phyloP scores from a whole-genome alignment of 768 basidiomycete genomes.

The Tricholoma furcatifolium region DNA sequence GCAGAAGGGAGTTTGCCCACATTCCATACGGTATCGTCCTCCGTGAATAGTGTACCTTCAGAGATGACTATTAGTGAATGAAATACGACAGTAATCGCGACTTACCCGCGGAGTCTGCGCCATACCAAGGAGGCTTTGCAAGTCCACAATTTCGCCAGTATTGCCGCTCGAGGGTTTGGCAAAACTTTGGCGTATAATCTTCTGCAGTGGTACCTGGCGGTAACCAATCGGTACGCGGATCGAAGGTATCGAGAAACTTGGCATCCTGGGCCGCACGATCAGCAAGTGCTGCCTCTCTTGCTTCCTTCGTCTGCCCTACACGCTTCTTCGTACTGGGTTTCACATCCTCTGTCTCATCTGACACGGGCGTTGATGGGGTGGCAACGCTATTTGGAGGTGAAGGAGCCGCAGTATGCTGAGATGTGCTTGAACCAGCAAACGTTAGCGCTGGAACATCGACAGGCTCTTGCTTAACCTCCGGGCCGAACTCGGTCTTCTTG shows the following conservation, averaged over 20 bases:
- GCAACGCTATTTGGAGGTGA: constrained; percentile 43
- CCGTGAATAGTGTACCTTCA: constrained; percentile 66
- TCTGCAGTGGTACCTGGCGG: constrained; percentile 66
- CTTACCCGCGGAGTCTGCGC: constrained; percentile 90
- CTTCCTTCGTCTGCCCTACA: constrained; percentile 42
- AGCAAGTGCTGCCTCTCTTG: constrained; percentile 49
- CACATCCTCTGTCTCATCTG: constrained; percentile 18
- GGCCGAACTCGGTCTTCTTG: constrained; percentile 42
- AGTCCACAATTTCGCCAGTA: constrained; percentile 93
- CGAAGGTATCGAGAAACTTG: constrained; percentile 68
- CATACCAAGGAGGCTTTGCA: constrained; percentile 95
- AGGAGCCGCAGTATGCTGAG: constrained; percentile 18
- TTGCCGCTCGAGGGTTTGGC: constrained; percentile 80
- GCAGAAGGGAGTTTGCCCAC: constrained; percentile 90
- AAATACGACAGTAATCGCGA: neutral
- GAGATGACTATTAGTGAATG: neutral
- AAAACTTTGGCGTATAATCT: constrained; percentile 89
- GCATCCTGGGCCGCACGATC: constrained; percentile 42
- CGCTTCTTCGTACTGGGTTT: constrained; percentile 33
- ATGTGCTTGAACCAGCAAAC: constrained; percentile 22
- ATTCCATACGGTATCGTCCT: constrained; percentile 85
- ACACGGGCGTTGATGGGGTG: constrained; percentile 28
- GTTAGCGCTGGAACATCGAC: constrained; percentile 29
- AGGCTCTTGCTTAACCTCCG: constrained; percentile 53
- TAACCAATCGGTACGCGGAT: constrained; percentile 75